Percentiles rank a stretch among this genome's conserved stretches.
Evolutionary conservation across 345 rosid species (phyloP).

Genomic region (Eutrema heterophyllum): DNA sequence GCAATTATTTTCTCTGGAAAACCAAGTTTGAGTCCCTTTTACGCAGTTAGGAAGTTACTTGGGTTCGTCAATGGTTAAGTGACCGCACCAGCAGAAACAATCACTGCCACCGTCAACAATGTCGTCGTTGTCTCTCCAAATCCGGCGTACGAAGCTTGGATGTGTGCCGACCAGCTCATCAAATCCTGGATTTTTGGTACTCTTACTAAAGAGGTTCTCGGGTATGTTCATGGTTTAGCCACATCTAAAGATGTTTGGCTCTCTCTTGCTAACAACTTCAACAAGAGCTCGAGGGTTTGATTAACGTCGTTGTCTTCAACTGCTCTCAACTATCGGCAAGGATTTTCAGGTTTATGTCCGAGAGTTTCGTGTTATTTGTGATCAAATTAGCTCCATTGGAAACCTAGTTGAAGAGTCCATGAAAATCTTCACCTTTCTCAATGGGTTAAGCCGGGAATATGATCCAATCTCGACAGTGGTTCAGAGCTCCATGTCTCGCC

Average conservation of each 20-base stretch:
- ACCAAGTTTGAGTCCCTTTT: too few relatives aligned
- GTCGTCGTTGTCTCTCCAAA: too few relatives aligned
- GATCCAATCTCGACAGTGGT: not conserved
- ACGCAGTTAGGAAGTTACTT: too few relatives aligned
- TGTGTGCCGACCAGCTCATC: too few relatives aligned
- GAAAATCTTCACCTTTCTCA: not conserved
- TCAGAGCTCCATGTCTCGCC: not conserved
- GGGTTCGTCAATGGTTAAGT: too few relatives aligned
- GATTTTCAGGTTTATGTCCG: not conserved
- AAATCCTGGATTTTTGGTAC: not conserved
- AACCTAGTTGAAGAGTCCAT: not conserved
- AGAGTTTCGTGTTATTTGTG: not conserved
- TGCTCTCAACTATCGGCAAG: too few relatives aligned
- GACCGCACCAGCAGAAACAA: too few relatives aligned
- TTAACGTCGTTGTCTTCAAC: not conserved
- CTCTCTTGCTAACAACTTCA: not conserved
- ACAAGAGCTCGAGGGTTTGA: not conserved
- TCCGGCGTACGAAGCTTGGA: too few relatives aligned
- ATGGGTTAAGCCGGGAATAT: not conserved
- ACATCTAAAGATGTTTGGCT: not conserved
- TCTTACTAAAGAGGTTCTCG: not conserved
- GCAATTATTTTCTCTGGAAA: too few relatives aligned
- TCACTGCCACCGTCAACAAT: too few relatives aligned
- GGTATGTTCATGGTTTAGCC: not conserved
- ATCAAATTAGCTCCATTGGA: not conserved